A percentile compares a stretch with the other conserved stretches of the same genome.
Conservation (phyloP, 2,329 filamentous ascomycete species). For the Microdochium nivale region DNA sequence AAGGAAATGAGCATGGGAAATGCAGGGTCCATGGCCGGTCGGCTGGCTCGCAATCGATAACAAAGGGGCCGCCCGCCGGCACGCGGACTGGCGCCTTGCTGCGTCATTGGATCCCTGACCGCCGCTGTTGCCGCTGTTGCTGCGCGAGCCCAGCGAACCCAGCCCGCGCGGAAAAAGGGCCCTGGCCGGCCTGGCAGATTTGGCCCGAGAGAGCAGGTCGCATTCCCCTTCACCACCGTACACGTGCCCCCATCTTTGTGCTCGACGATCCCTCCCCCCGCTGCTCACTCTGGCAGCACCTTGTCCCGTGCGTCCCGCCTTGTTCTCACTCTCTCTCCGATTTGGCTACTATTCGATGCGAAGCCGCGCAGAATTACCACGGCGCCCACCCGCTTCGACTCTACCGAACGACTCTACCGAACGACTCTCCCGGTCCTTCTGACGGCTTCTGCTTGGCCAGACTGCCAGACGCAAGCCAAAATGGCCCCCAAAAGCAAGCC, state of each 20-base stretch:
- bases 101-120: not conserved
- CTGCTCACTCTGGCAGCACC: not conserved
- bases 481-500: slow-evolving; percentile 19
- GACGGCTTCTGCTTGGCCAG: no score
- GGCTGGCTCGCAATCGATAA: not conserved
- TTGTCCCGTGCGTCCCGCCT: not conserved
- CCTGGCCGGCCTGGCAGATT: not conserved
- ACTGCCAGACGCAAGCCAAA: not conserved
- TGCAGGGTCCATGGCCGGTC: not conserved
- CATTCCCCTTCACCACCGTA: not conserved
- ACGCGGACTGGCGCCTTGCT: not conserved
- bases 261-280: not conserved
- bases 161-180: not conserved
- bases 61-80: not conserved
- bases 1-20: not conserved
- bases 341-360: no score
- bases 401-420: no score
- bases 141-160: not conserved
- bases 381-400: no score
- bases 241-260: not conserved
- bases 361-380: no score
- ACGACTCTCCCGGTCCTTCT: no score
- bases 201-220: not conserved
- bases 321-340: not conserved
- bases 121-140: not conserved